A percentile compares a stretch with the other conserved stretches of the same genome.
These are phyloP conservation scores for Wickerhamomyces subpelliculosus DNA, from an alignment of 805 yeast species.

Conservation along the genomic window DNA sequence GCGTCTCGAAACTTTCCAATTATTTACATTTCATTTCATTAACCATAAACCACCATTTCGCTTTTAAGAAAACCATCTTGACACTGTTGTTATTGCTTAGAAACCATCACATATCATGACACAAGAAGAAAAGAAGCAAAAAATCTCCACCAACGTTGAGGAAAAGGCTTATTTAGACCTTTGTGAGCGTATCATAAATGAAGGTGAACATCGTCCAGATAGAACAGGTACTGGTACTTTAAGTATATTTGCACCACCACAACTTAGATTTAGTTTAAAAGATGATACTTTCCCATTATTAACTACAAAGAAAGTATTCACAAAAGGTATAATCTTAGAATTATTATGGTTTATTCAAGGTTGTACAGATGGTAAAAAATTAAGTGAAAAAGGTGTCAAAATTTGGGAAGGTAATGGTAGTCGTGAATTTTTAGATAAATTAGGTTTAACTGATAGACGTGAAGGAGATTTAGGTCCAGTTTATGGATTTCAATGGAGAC, in stretches of 20 bases:
- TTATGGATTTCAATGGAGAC: slow-evolving; percentile 99
- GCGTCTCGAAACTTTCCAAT: background rate
- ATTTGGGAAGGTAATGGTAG: slow-evolving; percentile 99
- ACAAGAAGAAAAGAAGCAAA: slow-evolving; percentile 5
- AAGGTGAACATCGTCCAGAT: slow-evolving; percentile 91
- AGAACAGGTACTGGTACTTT: slow-evolving; percentile 97
- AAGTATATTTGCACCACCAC: slow-evolving; percentile 93
- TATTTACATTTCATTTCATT: background rate
- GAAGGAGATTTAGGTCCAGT: slow-evolving; percentile 98
- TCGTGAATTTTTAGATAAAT: slow-evolving; percentile 76
- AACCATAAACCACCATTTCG: too few relatives aligned
- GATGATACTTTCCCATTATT: slow-evolving; percentile 77
- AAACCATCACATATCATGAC: slow-evolving; percentile 7
- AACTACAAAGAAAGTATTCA: slow-evolving; percentile 89
- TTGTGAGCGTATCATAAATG: slow-evolving; percentile 64
- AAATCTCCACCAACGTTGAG: slow-evolving; percentile 28
- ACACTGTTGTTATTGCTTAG: background rate
- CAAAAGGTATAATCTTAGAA: slow-evolving; percentile 84
- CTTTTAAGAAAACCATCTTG: background rate
- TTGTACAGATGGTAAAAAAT: slow-evolving; percentile 75
- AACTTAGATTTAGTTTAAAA: slow-evolving; percentile 70
- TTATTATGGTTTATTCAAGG: slow-evolving; percentile 91
- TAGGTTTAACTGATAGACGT: slow-evolving; percentile 73
- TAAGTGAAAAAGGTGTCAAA: slow-evolving; percentile 81
- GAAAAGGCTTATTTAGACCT: slow-evolving; percentile 86